A percentile compares a stretch with the other conserved stretches of the same genome.
Evolutionary conservation across 2,329 filamentous ascomycete species (phyloP).

Genomic region (Calonectria montana): DNA sequence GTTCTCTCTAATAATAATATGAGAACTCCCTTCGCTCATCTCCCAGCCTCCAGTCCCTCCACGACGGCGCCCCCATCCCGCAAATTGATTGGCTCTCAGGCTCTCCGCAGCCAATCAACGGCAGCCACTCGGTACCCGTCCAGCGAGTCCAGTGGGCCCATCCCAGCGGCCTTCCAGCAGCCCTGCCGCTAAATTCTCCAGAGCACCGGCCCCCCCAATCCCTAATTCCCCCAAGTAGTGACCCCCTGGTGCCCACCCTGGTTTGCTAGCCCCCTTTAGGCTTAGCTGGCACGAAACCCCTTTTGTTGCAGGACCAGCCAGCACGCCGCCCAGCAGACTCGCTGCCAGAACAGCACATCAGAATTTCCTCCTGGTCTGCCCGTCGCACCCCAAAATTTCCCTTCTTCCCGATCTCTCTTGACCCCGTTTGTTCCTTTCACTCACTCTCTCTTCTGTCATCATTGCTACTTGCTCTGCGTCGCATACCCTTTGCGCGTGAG

Average conservation of each 20-base stretch:
- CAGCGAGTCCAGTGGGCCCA: slow-evolving; percentile 19
- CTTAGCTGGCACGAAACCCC: slow-evolving; percentile 46
- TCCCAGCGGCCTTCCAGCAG: slow-evolving; percentile 32
- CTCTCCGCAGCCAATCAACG: slow-evolving; percentile 35
- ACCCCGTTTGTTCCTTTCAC: slow-evolving; percentile 36
- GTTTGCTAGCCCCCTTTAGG: slow-evolving; percentile 37
- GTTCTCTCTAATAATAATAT: slow-evolving; percentile 25
- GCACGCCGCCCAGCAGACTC: slow-evolving; percentile 41
- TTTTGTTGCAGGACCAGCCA: slow-evolving; percentile 45
- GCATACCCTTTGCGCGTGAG: slow-evolving; percentile 42
- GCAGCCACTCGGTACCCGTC: slow-evolving; percentile 15
- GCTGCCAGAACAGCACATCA: slow-evolving; percentile 47
- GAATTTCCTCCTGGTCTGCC: slow-evolving; percentile 47
- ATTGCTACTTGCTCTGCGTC: slow-evolving; percentile 52
- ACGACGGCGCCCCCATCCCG: slow-evolving; percentile 32
- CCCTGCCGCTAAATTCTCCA: slow-evolving; percentile 46
- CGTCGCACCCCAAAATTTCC: slow-evolving; percentile 47
- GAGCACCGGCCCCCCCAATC: slow-evolving; percentile 29
- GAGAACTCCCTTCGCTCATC: slow-evolving; percentile 35
- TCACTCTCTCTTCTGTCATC: slow-evolving; percentile 46
- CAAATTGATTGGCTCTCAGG: slow-evolving; percentile 36
- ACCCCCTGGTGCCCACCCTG: slow-evolving; percentile 28
- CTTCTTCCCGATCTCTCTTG: slow-evolving; percentile 35
- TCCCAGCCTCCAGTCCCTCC: slow-evolving; percentile 35
- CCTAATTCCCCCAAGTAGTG: slow-evolving; percentile 20